These are phyloP conservation scores for Leccinum rimulosum DNA, from an alignment of 768 basidiomycete genomes.

Conservation along the genomic window DNA sequence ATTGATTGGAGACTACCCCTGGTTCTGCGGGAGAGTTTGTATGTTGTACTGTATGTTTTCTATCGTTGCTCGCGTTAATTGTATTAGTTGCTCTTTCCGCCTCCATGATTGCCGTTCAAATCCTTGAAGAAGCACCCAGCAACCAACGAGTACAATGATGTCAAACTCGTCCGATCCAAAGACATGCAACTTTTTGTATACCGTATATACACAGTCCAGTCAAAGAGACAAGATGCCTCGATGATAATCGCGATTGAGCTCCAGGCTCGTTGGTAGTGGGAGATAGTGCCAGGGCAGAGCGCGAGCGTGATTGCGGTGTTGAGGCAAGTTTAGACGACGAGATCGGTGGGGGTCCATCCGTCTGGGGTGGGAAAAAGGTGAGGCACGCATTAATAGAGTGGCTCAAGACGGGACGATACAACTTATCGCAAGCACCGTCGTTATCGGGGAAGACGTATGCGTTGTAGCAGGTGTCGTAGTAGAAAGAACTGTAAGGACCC, in stretches of 20 bases:
- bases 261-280: neutral
- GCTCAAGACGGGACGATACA: neutral
- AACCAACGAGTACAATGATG: neutral
- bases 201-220: neutral
- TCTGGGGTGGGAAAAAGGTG: constrained; percentile 2
- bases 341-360: constrained; percentile 27
- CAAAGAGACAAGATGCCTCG: neutral
- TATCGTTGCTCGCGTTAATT: neutral
- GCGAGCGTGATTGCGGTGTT: constrained; percentile 29
- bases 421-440: constrained; percentile 24
- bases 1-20: neutral
- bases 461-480: constrained; percentile 27
- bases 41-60: neutral
- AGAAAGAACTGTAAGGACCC: constrained; percentile 31
- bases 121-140: neutral
- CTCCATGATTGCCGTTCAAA: neutral
- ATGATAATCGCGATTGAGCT: neutral
- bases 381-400: neutral
- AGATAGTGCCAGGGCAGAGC: constrained; percentile 21
- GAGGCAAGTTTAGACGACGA: constrained; percentile 27
- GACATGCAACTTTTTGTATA: neutral
- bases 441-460: constrained; percentile 35
- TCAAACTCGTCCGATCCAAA: neutral
- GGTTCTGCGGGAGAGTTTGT: neutral
- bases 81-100: neutral